A percentile compares a stretch with the other conserved stretches of the same genome.
phyloP scores from a whole-genome alignment of 306 rosid genomes.

The Quercus ilex region DNA sequence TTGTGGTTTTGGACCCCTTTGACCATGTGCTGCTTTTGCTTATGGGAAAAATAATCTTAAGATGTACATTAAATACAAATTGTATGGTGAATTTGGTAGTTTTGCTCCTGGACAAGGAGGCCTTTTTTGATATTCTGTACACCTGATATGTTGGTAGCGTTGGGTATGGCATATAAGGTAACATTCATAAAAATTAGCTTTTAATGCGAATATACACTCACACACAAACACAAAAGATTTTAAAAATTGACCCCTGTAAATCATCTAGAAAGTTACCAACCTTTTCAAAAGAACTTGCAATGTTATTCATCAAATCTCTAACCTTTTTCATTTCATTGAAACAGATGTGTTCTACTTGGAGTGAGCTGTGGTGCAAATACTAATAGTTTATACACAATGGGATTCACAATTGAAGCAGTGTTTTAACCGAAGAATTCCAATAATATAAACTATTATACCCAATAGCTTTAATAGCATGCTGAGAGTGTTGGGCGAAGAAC shows the following conservation, averaged over 20 bases:
- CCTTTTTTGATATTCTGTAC: slow-evolving; percentile 2
- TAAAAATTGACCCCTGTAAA: slow-evolving; percentile 1
- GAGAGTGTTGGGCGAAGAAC: too few species aligned
- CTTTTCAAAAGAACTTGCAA: not conserved
- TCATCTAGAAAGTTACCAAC: not conserved
- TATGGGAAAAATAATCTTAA: not conserved
- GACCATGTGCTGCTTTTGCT: not conserved
- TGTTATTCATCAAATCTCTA: slow-evolving; percentile 7
- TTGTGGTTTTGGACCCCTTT: not conserved
- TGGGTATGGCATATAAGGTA: not conserved
- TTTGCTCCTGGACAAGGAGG: slow-evolving; percentile 7
- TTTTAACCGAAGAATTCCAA: too few species aligned
- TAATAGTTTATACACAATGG: too few species aligned
- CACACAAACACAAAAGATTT: too few species aligned
- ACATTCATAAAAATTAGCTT: slow-evolving; percentile 2
- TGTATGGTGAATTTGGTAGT: not conserved
- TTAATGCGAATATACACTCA: not conserved
- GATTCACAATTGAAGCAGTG: too few species aligned
- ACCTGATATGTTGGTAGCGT: not conserved
- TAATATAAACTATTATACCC: too few species aligned
- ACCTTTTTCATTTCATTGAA: slow-evolving; percentile 24
- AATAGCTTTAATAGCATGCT: too few species aligned
- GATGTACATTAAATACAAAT: not conserved
- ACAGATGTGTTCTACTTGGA: slow-evolving; percentile 93
- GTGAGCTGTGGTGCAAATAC: slow-evolving; percentile 95